Conservation (phyloP, 352 stramenopile species). For the Pythium biforme region DNA sequence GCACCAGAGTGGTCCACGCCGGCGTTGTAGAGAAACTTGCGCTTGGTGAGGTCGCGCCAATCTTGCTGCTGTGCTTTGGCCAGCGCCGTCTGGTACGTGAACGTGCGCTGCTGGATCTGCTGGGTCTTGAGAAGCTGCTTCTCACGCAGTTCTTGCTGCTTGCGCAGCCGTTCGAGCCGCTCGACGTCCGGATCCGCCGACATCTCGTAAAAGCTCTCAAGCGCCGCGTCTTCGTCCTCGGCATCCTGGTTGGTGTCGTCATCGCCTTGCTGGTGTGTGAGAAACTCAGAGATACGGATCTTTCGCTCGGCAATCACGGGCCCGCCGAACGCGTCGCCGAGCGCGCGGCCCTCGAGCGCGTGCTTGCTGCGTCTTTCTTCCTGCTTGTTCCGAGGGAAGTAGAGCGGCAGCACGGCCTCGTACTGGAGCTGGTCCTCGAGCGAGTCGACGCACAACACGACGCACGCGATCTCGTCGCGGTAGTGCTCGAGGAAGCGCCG, state of each 20-base stretch:
- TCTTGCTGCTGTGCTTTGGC: constrained; percentile 46
- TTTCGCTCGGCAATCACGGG: constrained; percentile 79
- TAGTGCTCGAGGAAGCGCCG: constrained; percentile 82
- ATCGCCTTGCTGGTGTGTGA: constrained; percentile 12
- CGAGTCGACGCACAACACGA: constrained; percentile 71
- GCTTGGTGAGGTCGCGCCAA: constrained; percentile 52
- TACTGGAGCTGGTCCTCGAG: constrained; percentile 63
- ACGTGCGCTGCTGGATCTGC: constrained; percentile 16
- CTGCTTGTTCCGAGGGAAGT: constrained; percentile 53
- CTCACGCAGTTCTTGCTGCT: constrained; percentile 39
- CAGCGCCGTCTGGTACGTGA: constrained; percentile 44
- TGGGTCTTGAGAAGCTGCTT: constrained; percentile 25
- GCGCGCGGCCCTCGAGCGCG: constrained; percentile 35
- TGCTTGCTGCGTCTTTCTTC: constrained; percentile 35
- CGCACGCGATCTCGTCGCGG: constrained; percentile 43
- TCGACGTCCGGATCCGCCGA: constrained; percentile 52
- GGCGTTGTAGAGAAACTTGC: constrained; percentile 64
- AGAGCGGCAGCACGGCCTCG: constrained; percentile 61
- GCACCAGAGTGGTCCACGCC: constrained; percentile 66
- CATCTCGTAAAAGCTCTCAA: constrained; percentile 64
- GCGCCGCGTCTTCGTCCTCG: constrained; percentile 40
- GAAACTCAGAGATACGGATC: constrained; percentile 59
- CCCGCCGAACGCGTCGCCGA: constrained; percentile 73
- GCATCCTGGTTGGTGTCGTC: constrained; percentile 30
- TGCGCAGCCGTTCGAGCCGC: constrained; percentile 43